phyloP scores from a whole-genome alignment of 31 red algal genomes.

The Asparagopsis taxiformis region DNA sequence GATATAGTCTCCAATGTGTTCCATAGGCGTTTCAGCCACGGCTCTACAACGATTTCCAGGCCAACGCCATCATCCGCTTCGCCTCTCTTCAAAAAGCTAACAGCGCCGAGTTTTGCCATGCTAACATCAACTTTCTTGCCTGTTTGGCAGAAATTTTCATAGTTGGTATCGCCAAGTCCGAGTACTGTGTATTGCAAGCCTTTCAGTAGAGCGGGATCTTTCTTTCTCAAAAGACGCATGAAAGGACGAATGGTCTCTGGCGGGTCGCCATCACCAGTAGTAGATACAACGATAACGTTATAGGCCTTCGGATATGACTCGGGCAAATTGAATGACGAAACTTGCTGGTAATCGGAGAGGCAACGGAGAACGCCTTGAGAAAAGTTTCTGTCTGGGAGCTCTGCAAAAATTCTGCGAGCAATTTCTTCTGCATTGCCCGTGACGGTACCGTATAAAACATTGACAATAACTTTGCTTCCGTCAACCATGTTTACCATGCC shows the following conservation, averaged over 20 bases:
- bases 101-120: slow-evolving; percentile 61
- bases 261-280: slow-evolving; percentile 93
- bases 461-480: slow-evolving; percentile 43
- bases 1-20: slow-evolving; percentile 5
- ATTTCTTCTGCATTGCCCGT: slow-evolving; percentile 90
- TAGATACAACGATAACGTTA: slow-evolving; percentile 83
- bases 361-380: slow-evolving; percentile 58
- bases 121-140: slow-evolving; percentile 73
- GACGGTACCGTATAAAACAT: slow-evolving; percentile 88
- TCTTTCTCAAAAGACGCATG: slow-evolving; percentile 72
- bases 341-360: slow-evolving; percentile 61
- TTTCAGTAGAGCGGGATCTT: slow-evolving; percentile 46
- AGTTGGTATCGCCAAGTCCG: slow-evolving; percentile 87
- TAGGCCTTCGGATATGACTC: slow-evolving; percentile 5
- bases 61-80: slow-evolving; percentile 84
- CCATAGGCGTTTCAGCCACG: slow-evolving; percentile 63
- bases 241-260: slow-evolving; percentile 84
- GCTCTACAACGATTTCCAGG: slow-evolving; percentile 82
- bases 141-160: slow-evolving; percentile 88
- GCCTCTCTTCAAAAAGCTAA: slow-evolving; percentile 48
- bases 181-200: slow-evolving; percentile 71
- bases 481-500: too few species aligned
- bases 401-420: slow-evolving; percentile 70
- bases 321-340: slow-evolving; percentile 30
- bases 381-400: slow-evolving; percentile 19